Evolutionary conservation across 2,329 filamentous ascomycete genomes (phyloP), one percentile per base, ranked within the genome.

Genomic region (Ophiostoma piceae): DNA sequence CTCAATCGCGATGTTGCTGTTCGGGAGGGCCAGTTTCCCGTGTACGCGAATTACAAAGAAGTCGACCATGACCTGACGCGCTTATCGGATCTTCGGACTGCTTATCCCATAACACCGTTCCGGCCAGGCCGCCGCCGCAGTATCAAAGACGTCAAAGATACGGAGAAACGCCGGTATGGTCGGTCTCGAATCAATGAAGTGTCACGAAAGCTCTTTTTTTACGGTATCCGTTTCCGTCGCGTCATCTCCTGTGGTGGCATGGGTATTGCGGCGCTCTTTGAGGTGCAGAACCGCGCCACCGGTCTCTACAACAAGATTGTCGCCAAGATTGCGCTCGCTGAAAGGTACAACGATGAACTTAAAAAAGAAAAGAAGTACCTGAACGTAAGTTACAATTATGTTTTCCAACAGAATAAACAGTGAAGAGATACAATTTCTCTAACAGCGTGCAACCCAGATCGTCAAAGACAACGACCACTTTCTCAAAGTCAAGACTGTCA

Each of bases 201-300:
- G 2, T 66, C 68, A 1, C 62, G 67, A 9, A 19, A 35, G 6
- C 51, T 69, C 16, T 70, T 69, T 43, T 5, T 26, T 12, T 47
- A 54, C 12, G 73, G 71, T 14, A 41, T 74, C 22, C 71, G 72
- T 7, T 74, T 67, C 68, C 71, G 73, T 3, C 69, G 68, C 14
- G 22, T 74, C 6, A 47, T 74, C 8, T 37, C 41, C 6, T 57
- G 26, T 5, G 73, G 73, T 57, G 73, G 72, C 37, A 69, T 71
- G 69, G 73, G 71, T 47, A 11, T 74, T 32, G 67, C 68, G 2
- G 68, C 70, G 12, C 66, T 72, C 16, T 74, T 74, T 39, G 73
- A 73, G 65, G 69, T 54, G 11, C 57, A 57, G 35, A 70, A 68
- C 19, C 67, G 60, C 14, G 16, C 4, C 5, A 57, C 67, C 6